A percentile compares a stretch with the other conserved stretches of the same genome.
These are phyloP conservation scores for Musa schizocarpa DNA, from an alignment of 176 grass and related monocot species.

Conservation along the genomic window DNA sequence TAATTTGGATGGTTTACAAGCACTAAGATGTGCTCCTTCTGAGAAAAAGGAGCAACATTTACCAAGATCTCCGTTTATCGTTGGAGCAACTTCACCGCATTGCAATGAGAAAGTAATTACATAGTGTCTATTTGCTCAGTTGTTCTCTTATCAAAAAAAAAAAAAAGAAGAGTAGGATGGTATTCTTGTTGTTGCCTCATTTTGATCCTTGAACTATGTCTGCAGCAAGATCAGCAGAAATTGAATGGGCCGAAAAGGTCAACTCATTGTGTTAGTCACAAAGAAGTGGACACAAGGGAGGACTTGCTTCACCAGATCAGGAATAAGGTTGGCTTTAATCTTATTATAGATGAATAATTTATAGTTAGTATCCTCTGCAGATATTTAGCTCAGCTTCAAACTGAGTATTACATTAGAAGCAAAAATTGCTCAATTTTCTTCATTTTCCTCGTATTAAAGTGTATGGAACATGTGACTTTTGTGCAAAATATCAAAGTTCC, in stretches of 20 bases:
- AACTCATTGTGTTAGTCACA: constrained; percentile 23
- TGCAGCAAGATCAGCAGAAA: constrained; percentile 38
- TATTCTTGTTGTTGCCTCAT: not conserved
- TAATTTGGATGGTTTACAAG: constrained; percentile 21
- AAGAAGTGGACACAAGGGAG: constrained; percentile 38
- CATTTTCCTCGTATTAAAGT: not conserved
- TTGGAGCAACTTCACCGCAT: not conserved
- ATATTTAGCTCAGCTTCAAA: not conserved
- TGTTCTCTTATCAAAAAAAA: not conserved
- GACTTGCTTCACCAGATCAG: constrained; percentile 72
- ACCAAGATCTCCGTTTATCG: not conserved
- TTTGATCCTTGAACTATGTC: constrained; percentile 10
- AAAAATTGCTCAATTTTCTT: not conserved
- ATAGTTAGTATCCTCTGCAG: not conserved
- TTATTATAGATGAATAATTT: not conserved
- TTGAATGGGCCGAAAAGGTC: constrained; percentile 20
- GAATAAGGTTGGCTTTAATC: constrained; percentile 56
- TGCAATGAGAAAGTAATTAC: not conserved
- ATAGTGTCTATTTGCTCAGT: not conserved
- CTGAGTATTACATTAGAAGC: not conserved
- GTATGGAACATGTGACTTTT: not conserved
- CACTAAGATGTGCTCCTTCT: constrained; percentile 12
- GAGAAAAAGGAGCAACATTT: constrained; percentile 15
- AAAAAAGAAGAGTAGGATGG: not conserved
- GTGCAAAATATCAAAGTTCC: not conserved